Percentiles rank a stretch among this genome's conserved stretches.
Conservation (phyloP, 768 basidiomycete species). For the Leccinum olivaceopallidum region DNA sequence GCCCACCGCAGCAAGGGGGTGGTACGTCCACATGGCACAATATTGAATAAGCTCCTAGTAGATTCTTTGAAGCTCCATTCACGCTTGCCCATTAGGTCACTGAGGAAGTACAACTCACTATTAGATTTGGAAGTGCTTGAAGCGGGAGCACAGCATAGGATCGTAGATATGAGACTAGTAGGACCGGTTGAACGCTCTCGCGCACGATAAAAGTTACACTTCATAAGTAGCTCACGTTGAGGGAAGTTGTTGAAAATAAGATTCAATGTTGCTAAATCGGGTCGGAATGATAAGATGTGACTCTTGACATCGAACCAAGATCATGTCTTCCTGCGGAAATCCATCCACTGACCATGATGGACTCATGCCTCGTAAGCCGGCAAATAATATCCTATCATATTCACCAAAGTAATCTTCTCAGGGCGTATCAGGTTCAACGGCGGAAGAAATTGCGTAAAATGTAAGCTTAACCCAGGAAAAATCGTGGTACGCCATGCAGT, state of each 20-base stretch:
- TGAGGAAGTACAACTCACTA: not conserved
- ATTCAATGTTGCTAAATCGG: not conserved
- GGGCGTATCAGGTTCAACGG: slow-evolving; percentile 69
- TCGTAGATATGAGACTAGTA: not conserved
- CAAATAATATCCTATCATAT: not conserved
- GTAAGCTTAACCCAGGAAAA: slow-evolving; percentile 64
- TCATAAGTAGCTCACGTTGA: not conserved
- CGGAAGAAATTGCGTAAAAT: slow-evolving; percentile 69
- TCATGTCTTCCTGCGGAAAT: slow-evolving; percentile 60
- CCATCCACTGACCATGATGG: slow-evolving; percentile 58
- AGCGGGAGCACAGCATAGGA: not conserved
- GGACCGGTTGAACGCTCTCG: not conserved
- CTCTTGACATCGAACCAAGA: not conserved
- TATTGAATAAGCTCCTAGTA: no score
- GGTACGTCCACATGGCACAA: not conserved
- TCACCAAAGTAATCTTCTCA: slow-evolving; percentile 27
- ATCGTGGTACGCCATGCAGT: slow-evolving; percentile 78
- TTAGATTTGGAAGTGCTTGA: not conserved
- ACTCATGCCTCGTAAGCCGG: slow-evolving; percentile 63
- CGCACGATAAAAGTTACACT: not conserved
- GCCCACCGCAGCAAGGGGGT: not conserved
- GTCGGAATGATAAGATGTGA: not conserved
- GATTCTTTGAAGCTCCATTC: not conserved
- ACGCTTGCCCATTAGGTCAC: not conserved
- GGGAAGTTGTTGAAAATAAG: not conserved